Base-by-base conservation (phyloP, 441 rosid genomes). In the Gossypium schwendimanii region DNA sequence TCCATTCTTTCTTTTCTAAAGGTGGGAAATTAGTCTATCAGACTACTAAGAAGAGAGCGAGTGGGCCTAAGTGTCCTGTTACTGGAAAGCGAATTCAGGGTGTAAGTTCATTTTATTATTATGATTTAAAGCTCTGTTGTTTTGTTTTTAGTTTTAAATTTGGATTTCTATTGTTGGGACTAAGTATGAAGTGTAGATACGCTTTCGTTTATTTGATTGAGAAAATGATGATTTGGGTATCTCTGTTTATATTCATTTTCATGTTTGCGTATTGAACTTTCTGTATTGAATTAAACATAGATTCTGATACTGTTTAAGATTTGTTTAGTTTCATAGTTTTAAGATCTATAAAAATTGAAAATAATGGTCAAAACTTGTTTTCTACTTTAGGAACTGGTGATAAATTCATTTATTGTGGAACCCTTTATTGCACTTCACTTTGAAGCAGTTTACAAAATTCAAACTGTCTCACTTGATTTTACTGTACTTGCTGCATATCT, bases 21-120 rank as follows among this genome's bases (percentile, higher is more conserved):
- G 97, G 97, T 75, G 92, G 97, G 70, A 92, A 86, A 76, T 82
- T 92, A 90, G 89, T 86, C 41, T 92, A 85, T 73, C 94, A 90
- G 86, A 87, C 84, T 71, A 90, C 97, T 11, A 90, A 90, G 83
- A 92, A 92, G 88, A 88, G 94, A 82, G 94, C 94, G 17, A 90
- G 86, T 70, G 97, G 94, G 2, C 94, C 97, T 3, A 87, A 87
- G 81, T 91, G 97, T 71, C 91, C 97, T 11, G 95, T 92, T 49
- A 88, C 92, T 50, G 96, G 97, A 36, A 92, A 92, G 86, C 78
- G 95, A 63, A 92, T 92, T 61, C 96, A 92, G 73, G 96, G 95
- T 78, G 97, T 92, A 83, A 44, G 87, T 78, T 26, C 67, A 33
- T 57, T 23, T 58, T 12, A 0, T 50, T 15, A 7, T 17, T 49